Base-by-base conservation (phyloP, 2,329 filamentous ascomycete genomes). In the Fusarium equiseti region DNA sequence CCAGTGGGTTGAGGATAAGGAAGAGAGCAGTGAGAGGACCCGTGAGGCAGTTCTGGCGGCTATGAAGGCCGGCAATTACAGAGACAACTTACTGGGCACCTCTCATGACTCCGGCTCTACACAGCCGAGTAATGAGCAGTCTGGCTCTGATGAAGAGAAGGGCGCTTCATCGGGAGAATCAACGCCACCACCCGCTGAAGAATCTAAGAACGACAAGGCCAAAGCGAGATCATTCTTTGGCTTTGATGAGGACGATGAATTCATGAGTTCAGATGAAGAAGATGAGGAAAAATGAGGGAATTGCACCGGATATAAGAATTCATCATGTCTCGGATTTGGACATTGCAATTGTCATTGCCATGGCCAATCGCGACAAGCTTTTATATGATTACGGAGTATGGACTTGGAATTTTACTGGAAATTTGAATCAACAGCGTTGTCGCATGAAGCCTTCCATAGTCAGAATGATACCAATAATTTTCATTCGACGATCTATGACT, bases 1-100 rank as follows among this genome's bases (percentile, higher is more conserved):
- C 1, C 92, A 95, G 78, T 99, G 95, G 94, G 90, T 98, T 43
- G 96, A 99, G 79, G 92, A 94, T 71, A 97, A 97, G 80, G 95
- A 98, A 74, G 94, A 97, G 78, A 92, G 92, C 27, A 91, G 89
- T 71, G 94, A 97, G 82, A 91, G 92, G 79, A 95, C 94, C 1
- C 85, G 92, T 43, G 90, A 93, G 73, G 92, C 92, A 5, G 92
- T 95, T 8, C 77, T 92, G 45, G 88, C 87, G 51, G 91, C 89
- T 10, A 90, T 94, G 83, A 90, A 89, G 80, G 83, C 85, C 18
- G 89, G 89, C 4, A 84, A 85, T 57, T 89, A 87, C 76, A 88
- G 85, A 67, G 90, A 91, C 81, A 89, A 89, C 71, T 73, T 89
- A 3, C 76, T 88, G 8, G 81, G 82, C 74, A 87, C 83, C 18